Evolutionary conservation across 2,329 filamentous ascomycete genomes (phyloP), one percentile per base, ranked within the genome.

Genomic region (Trichophyton simii): DNA sequence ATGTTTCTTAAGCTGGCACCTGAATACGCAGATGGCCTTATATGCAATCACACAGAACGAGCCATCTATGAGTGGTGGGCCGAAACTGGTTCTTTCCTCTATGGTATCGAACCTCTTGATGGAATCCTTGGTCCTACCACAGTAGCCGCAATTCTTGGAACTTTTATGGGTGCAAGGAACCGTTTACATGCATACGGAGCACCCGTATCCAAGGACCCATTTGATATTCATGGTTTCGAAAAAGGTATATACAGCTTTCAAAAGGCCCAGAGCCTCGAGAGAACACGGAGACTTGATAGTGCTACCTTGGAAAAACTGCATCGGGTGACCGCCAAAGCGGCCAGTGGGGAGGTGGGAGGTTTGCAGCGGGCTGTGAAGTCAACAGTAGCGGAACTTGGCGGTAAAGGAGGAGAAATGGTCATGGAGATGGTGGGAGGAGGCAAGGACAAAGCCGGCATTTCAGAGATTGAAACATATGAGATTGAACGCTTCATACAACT

Each of bases 21-120:
- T 34, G 88, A 91, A 66, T 97, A 95, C 71, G 88, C 89, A 6
- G 94, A 99, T 69, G 94, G 94, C 0, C 76, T 96, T 25, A 81
- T 99, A 2, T 99, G 94, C 72, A 94, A 99, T 75, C 80, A 94
- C 50, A 97, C 94, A 0, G 94, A 99, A 72, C 86, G 82, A 64
- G 90, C 91, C 1, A 85, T 97, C 67, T 87, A 86, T 64, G 89
- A 96, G 72, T 99, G 94, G 94, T 97, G 94, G 94, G 86, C 88
- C 0, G 89, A 96, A 68, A 87, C 96, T 63, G 94, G 94, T 1
- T 87, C 86, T 97, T 66, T 87, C 94, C 69, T 96, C 92, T 77
- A 95, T 38, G 34, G 92, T 61, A 83, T 91, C 38, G 94, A 97
- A 72, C 92, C 94, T 1, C 88, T 87, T 8, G 94, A 99, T 74